These are phyloP conservation scores for Entelexis sorbosivorans DNA, from an alignment of 1,139 yeast species.

Conservation along the genomic window DNA sequence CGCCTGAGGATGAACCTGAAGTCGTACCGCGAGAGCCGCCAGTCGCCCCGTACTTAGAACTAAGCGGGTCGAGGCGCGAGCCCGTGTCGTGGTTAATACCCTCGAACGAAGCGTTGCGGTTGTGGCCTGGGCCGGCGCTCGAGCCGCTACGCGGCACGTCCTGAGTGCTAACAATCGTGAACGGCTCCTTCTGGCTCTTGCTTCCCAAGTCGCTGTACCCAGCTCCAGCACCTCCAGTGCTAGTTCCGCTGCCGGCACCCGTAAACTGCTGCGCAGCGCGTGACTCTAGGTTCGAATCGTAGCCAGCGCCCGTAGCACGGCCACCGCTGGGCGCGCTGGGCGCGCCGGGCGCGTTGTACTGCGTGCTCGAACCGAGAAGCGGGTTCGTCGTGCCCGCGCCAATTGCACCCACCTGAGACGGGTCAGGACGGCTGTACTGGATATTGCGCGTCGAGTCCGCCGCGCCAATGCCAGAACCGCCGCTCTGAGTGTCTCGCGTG, in stretches of 20 bases:
- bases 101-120: constrained; percentile 9
- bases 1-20: background rate
- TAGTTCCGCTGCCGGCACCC: background rate
- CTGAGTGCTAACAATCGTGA: background rate
- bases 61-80: constrained; percentile 14
- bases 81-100: constrained; percentile 11
- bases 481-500: background rate
- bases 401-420: background rate
- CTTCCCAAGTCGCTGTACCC: constrained; percentile 10
- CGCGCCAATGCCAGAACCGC: background rate
- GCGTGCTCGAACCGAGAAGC: constrained; percentile 5
- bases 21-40: background rate
- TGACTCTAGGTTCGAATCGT: background rate
- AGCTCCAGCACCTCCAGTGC: background rate
- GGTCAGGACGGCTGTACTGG: constrained; percentile 3
- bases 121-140: background rate
- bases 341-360: background rate
- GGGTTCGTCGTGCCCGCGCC: constrained; percentile 10
- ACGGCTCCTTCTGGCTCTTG: constrained; percentile 7
- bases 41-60: constrained; percentile 3
- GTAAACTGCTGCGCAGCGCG: background rate
- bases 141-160: background rate
- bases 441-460: background rate
- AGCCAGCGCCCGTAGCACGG: background rate
- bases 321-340: background rate